Evolutionary conservation across 1,284 basidiomycete species (phyloP).

Genomic region (Thelephora terrestris): DNA sequence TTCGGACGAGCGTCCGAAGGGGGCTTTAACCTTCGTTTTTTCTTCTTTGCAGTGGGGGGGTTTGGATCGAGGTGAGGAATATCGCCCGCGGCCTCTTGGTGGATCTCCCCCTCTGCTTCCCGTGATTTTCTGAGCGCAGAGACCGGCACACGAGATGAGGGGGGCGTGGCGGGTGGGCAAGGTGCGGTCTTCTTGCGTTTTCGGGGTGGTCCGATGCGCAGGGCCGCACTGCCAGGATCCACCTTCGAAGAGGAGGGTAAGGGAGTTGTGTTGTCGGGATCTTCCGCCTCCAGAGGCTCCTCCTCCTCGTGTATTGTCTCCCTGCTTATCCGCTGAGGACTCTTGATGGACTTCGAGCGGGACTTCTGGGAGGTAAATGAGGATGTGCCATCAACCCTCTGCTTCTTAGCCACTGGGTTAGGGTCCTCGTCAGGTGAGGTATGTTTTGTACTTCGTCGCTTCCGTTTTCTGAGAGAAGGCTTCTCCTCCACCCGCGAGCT

Average conservation of each 20-base stretch:
- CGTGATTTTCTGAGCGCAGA: neutral
- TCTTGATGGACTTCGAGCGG: neutral
- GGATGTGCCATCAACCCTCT: neutral
- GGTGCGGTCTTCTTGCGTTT: neutral
- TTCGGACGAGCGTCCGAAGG: too few relatives aligned
- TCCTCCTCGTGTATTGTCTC: too few relatives aligned
- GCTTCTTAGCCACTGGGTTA: neutral
- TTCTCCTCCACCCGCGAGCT: neutral
- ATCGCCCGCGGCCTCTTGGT: slow-evolving; percentile 10
- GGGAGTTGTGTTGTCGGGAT: neutral
- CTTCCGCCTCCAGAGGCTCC: neutral
- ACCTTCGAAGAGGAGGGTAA: neutral
- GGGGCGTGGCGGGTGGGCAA: neutral
- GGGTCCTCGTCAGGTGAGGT: neutral
- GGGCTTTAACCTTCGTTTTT: too few relatives aligned
- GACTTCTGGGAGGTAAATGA: neutral
- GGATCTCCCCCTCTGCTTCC: slow-evolving; percentile 14
- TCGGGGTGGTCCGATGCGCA: neutral
- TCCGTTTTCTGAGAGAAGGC: neutral
- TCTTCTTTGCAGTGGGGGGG: too few relatives aligned
- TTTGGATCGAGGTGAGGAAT: neutral
- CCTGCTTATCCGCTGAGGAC: too few relatives aligned
- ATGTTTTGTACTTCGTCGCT: neutral
- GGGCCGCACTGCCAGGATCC: neutral
- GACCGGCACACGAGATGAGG: neutral